phyloP scores from a whole-genome alignment of 148 eudicot genomes.

The Silene uniflora region DNA sequence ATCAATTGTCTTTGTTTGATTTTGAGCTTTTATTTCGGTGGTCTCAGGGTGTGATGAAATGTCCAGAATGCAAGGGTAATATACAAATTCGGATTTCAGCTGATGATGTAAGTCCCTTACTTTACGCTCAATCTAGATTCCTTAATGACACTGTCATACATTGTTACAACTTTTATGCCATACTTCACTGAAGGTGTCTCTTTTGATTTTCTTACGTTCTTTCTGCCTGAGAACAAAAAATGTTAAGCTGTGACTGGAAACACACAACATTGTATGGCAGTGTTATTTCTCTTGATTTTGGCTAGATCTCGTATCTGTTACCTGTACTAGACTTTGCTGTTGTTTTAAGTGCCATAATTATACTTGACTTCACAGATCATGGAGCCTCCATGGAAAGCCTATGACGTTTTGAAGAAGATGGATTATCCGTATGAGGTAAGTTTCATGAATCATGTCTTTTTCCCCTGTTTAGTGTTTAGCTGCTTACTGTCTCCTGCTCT shows the following conservation, averaged over 20 bases:
- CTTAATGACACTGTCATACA: background rate
- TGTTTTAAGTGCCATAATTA: background rate
- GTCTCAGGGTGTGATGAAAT: constrained; percentile 85
- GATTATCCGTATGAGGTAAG: constrained; percentile 83
- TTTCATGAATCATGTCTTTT: background rate
- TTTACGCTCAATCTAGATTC: background rate
- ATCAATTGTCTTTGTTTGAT: background rate
- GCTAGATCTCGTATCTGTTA: background rate
- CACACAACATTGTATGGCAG: too few relatives aligned
- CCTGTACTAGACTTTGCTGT: constrained; percentile 7
- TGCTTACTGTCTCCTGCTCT: constrained; percentile 2
- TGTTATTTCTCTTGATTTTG: too few relatives aligned
- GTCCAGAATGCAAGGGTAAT: constrained; percentile 81
- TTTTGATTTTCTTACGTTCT: background rate
- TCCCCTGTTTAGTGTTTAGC: background rate
- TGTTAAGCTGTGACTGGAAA: too few relatives aligned
- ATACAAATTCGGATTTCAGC: constrained; percentile 72
- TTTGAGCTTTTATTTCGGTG: constrained; percentile 12
- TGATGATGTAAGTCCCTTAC: constrained; percentile 66
- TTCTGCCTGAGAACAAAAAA: too few relatives aligned
- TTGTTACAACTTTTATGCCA: background rate
- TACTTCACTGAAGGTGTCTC: background rate
- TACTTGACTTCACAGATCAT: constrained; percentile 51
- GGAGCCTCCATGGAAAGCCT: constrained; percentile 96
- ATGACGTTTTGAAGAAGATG: constrained; percentile 68